Percentiles rank a stretch among this genome's conserved stretches.
These are phyloP conservation scores for Crepidotus variabilis DNA, from an alignment of 768 basidiomycete genomes.

Conservation along the genomic window DNA sequence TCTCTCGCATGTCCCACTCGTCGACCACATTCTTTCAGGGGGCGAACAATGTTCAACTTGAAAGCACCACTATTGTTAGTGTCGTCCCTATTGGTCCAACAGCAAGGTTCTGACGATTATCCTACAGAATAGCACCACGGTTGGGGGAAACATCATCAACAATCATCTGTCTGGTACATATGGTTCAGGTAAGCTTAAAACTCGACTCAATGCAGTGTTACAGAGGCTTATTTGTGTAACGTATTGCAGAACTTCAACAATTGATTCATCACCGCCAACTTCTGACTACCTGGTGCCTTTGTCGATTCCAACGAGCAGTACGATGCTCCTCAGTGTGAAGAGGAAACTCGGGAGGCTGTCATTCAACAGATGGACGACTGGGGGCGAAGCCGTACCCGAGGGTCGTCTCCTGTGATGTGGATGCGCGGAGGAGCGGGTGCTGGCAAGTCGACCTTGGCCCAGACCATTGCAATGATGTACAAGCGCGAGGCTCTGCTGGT, in stretches of 20 bases:
- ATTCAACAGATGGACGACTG: slow-evolving; percentile 14
- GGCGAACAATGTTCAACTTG: no score
- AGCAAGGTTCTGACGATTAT: no score
- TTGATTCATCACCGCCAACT: background rate
- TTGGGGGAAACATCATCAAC: no score
- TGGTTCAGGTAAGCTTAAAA: no score
- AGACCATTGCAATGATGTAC: slow-evolving; percentile 13
- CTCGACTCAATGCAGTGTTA: no score
- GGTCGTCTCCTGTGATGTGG: slow-evolving; percentile 5
- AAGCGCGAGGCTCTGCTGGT: slow-evolving; percentile 4
- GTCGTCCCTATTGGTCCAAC: no score
- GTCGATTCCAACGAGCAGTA: no score
- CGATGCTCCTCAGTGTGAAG: slow-evolving; percentile 1
- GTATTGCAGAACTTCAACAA: background rate
- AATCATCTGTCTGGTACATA: no score
- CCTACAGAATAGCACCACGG: no score
- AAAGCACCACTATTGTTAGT: no score
- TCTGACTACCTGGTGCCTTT: background rate
- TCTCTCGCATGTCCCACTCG: no score
- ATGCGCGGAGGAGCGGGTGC: slow-evolving; percentile 12
- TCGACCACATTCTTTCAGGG: no score
- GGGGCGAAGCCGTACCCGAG: background rate
- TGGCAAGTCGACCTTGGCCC: slow-evolving; percentile 15
- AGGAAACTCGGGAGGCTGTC: slow-evolving; percentile 8
- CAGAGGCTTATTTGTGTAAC: background rate